A percentile compares a stretch with the other conserved stretches of the same genome.
Evolutionary conservation across 345 rosid genomes (phyloP).

Genomic region (Turritis glabra): DNA sequence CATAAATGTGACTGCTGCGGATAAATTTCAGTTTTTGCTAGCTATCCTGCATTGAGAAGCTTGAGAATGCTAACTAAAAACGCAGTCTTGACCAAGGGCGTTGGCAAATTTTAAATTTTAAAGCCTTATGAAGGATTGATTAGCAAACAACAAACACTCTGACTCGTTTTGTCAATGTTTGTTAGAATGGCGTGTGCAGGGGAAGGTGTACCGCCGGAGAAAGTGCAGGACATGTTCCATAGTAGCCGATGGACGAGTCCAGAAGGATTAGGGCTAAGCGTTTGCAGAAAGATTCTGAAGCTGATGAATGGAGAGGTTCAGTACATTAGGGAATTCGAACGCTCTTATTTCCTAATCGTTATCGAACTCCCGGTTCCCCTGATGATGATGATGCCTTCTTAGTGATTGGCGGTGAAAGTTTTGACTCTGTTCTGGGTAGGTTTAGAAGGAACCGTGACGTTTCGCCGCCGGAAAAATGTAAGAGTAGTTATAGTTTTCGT

Average conservation of each 20-base stretch:
- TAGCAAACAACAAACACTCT: background rate
- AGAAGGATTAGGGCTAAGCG: slow-evolving; percentile 85
- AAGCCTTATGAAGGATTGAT: background rate
- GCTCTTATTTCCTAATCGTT: slow-evolving; percentile 68
- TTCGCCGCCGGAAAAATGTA: background rate
- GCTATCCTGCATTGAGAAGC: background rate
- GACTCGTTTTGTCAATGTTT: background rate
- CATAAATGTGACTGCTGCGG: background rate
- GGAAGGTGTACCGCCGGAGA: slow-evolving; percentile 84
- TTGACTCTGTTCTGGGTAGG: background rate
- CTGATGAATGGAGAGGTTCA: slow-evolving; percentile 90
- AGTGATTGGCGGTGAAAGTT: background rate
- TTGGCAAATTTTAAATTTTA: background rate
- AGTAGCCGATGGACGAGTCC: slow-evolving; percentile 72
- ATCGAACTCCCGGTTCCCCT: slow-evolving; percentile 63
- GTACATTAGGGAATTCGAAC: slow-evolving; percentile 78
- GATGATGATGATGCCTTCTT: background rate
- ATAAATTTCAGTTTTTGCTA: background rate
- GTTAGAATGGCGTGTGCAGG: slow-evolving; percentile 84
- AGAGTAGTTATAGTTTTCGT: background rate
- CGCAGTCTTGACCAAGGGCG: background rate
- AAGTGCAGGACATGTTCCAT: slow-evolving; percentile 90
- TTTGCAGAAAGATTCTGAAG: slow-evolving; percentile 87
- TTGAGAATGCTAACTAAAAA: background rate
- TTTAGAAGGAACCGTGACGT: background rate